Percentiles rank a stretch among this genome's conserved stretches.
Evolutionary conservation across 108 stramenopile species (phyloP).

Genomic region (Discostella stelligeroides): DNA sequence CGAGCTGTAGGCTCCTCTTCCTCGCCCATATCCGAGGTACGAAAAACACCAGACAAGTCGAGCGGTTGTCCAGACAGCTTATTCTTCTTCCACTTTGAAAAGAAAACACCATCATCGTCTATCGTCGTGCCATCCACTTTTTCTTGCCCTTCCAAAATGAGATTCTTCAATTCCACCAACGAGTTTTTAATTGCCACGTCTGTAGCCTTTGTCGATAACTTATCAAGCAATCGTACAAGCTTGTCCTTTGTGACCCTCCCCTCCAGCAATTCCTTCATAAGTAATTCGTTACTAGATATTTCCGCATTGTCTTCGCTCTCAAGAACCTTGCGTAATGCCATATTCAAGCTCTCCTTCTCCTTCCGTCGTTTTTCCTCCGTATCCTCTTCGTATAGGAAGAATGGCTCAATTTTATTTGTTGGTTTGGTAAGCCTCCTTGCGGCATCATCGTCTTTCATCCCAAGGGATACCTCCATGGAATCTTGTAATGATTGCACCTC

Average conservation of each 20-base stretch:
- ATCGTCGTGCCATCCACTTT: neutral
- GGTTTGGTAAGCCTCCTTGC: neutral
- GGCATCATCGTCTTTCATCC: conserved; percentile 8
- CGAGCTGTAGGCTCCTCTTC: neutral
- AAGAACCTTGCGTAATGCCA: conserved; percentile 23
- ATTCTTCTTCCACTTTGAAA: neutral
- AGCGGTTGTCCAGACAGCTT: conserved; percentile 18
- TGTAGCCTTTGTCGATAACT: conserved; percentile 25
- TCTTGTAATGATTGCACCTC: conserved; percentile 19
- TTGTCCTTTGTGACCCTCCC: conserved; percentile 42
- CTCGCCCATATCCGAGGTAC: conserved; percentile 9
- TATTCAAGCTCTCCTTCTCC: conserved; percentile 21
- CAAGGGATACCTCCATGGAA: conserved; percentile 18
- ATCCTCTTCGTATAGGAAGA: conserved; percentile 39
- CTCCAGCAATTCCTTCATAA: conserved; percentile 46
- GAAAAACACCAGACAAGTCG: conserved; percentile 31
- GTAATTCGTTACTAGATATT: conserved; percentile 37
- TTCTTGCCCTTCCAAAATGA: conserved; percentile 24
- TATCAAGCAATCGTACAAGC: conserved; percentile 33
- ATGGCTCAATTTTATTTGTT: conserved; percentile 28
- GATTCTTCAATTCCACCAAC: conserved; percentile 30
- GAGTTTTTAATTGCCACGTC: conserved; percentile 23
- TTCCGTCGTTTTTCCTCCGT: conserved; percentile 21
- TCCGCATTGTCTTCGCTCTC: conserved; percentile 27
- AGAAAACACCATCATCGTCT: neutral